Conservation (phyloP, 1,139 yeast genomes). For the Yamadazyma dendronema region DNA sequence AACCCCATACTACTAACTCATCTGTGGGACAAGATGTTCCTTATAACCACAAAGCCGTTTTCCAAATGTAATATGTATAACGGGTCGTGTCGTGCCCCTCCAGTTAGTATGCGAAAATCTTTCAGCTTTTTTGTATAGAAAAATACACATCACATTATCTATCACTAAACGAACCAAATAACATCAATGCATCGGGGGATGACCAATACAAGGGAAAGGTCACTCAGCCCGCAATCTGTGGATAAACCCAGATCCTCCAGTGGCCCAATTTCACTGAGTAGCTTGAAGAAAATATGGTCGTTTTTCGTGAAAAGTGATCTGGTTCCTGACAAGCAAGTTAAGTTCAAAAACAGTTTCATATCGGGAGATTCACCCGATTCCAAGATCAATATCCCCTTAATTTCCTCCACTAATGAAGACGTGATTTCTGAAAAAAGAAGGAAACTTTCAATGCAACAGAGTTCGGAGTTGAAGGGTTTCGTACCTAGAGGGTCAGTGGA, state of each 20-base stretch:
- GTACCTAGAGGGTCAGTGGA: slow-evolving; percentile 24
- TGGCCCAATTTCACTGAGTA: neutral
- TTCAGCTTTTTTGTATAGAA: no score
- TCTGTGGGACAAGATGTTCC: slow-evolving; percentile 1
- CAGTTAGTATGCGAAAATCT: no score
- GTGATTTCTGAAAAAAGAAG: slow-evolving; percentile 31
- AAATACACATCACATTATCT: no score
- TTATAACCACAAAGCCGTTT: slow-evolving; percentile 11
- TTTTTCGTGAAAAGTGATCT: slow-evolving; percentile 5
- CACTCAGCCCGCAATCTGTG: slow-evolving; percentile 17
- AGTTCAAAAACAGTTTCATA: slow-evolving; percentile 4
- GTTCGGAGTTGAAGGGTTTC: slow-evolving; percentile 16
- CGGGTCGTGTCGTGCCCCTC: no score
- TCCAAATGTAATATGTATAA: slow-evolving; percentile 10
- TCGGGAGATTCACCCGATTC: neutral
- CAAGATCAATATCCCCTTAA: neutral
- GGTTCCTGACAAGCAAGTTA: slow-evolving; percentile 4
- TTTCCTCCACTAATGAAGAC: slow-evolving; percentile 9
- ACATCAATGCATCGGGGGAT: neutral
- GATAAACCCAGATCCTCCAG: slow-evolving; percentile 3
- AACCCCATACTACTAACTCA: slow-evolving; percentile 5
- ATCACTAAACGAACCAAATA: no score
- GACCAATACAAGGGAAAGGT: slow-evolving; percentile 12
- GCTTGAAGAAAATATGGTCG: slow-evolving; percentile 8
- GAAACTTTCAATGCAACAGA: slow-evolving; percentile 27